Percentiles rank a stretch among this genome's conserved stretches.
phyloP scores from a whole-genome alignment of 2,329 filamentous ascomycete species.

The Penicillium sp. region DNA sequence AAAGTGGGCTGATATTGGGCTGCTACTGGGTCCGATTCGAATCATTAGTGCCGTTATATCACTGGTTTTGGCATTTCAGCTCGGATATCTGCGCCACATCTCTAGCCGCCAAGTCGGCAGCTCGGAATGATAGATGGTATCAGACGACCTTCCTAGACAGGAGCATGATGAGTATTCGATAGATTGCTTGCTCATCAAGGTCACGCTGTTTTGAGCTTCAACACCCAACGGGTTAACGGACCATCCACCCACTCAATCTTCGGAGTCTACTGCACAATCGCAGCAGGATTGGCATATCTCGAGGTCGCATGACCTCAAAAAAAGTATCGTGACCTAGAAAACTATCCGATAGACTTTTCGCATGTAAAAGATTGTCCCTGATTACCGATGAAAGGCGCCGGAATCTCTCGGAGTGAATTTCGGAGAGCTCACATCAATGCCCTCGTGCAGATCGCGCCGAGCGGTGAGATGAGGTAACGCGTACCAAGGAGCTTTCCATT shows the following conservation, averaged over 20 bases:
- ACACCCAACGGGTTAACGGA: background rate
- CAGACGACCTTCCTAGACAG: background rate
- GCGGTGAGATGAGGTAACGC: background rate
- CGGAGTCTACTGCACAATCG: background rate
- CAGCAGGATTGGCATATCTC: background rate
- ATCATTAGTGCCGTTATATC: background rate
- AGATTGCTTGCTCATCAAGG: background rate
- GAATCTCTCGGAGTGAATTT: background rate
- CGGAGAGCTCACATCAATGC: background rate
- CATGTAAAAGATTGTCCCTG: background rate
- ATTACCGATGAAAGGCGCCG: background rate
- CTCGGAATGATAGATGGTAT: background rate
- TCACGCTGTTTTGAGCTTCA: background rate
- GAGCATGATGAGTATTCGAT: background rate
- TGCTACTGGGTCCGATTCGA: background rate
- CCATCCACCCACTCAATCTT: background rate
- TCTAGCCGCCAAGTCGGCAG: background rate
- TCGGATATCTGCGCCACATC: constrained; percentile 9
- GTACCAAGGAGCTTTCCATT: background rate
- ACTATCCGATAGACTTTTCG: background rate
- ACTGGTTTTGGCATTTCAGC: constrained; percentile 1
- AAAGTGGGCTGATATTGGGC: background rate
- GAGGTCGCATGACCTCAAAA: constrained; percentile 4
- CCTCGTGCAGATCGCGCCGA: background rate
- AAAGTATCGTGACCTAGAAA: background rate